A percentile compares a stretch with the other conserved stretches of the same genome.
These are phyloP conservation scores for Alternaria sp. DNA, from an alignment of 2,329 filamentous ascomycete species.

Conservation along the genomic window DNA sequence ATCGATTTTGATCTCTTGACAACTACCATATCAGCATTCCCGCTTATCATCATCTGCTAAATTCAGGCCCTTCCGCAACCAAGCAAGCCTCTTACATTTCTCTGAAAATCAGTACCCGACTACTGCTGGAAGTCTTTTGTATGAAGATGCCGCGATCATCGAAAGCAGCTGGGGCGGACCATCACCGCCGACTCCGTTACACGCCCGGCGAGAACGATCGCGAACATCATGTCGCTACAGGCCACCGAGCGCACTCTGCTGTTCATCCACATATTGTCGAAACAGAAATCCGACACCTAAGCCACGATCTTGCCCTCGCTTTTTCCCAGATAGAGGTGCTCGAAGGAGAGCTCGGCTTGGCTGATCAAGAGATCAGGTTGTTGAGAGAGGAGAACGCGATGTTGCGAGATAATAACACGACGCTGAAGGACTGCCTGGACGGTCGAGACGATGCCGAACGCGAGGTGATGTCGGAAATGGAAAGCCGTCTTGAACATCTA, in stretches of 20 bases:
- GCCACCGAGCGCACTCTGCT: background rate
- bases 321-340: background rate
- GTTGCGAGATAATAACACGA: background rate
- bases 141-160: background rate
- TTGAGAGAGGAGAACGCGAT: background rate
- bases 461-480: background rate
- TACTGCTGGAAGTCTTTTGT: background rate
- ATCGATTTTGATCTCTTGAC: background rate
- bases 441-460: background rate
- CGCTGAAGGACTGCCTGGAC: background rate
- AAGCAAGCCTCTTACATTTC: background rate
- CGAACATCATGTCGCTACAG: background rate
- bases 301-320: background rate
- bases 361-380: background rate
- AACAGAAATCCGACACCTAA: background rate
- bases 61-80: background rate
- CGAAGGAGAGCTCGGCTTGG: background rate
- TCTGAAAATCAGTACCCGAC: background rate
- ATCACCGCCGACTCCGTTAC: background rate
- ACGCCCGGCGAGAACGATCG: background rate
- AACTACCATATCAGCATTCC: background rate
- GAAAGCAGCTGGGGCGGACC: background rate
- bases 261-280: background rate
- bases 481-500: background rate
- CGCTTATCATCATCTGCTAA: background rate